A percentile compares a stretch with the other conserved stretches of the same genome.
Conservation (phyloP, 2,329 filamentous ascomycete genomes). For the Periconia macrospinosa region DNA sequence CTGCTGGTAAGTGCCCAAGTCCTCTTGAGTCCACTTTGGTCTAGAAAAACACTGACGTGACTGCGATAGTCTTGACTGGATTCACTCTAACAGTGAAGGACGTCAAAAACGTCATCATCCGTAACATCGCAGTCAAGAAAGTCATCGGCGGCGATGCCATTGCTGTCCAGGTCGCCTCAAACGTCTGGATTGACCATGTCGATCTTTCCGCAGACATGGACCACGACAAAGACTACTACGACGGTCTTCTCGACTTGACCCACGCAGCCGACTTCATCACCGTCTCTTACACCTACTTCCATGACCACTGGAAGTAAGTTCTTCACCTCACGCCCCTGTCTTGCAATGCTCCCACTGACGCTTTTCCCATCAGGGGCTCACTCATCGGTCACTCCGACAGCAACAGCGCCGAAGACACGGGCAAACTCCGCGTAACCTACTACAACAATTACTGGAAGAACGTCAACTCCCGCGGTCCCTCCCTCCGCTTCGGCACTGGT, state of each 20-base stretch:
- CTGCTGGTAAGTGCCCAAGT: slow-evolving; percentile 34
- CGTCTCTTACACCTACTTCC: slow-evolving; percentile 56
- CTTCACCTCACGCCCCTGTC: not conserved
- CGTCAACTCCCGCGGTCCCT: slow-evolving; percentile 65
- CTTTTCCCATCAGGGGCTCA: slow-evolving; percentile 39
- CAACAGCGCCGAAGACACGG: slow-evolving; percentile 62
- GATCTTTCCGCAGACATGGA: slow-evolving; percentile 63
- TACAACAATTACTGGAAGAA: slow-evolving; percentile 68
- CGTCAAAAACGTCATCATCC: slow-evolving; percentile 58
- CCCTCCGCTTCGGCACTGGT: slow-evolving; percentile 66
- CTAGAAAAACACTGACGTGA: not conserved
- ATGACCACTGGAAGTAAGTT: slow-evolving; percentile 61
- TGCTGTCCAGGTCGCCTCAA: slow-evolving; percentile 50
- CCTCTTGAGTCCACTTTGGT: not conserved
- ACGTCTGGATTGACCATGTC: slow-evolving; percentile 69
- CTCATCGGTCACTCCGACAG: slow-evolving; percentile 63
- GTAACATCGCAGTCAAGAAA: slow-evolving; percentile 58
- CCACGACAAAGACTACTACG: slow-evolving; percentile 70
- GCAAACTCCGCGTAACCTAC: slow-evolving; percentile 66
- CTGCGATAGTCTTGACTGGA: slow-evolving; percentile 43
- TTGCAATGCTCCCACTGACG: not conserved
- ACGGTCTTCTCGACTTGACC: slow-evolving; percentile 66
- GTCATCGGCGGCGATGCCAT: slow-evolving; percentile 57
- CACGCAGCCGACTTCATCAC: slow-evolving; percentile 66
- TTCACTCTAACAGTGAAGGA: slow-evolving; percentile 53